Evolutionary conservation across 805 yeast genomes (phyloP), one percentile per base, ranked within the genome.

Genomic region (Wickerhamomyces sydowiorum): DNA sequence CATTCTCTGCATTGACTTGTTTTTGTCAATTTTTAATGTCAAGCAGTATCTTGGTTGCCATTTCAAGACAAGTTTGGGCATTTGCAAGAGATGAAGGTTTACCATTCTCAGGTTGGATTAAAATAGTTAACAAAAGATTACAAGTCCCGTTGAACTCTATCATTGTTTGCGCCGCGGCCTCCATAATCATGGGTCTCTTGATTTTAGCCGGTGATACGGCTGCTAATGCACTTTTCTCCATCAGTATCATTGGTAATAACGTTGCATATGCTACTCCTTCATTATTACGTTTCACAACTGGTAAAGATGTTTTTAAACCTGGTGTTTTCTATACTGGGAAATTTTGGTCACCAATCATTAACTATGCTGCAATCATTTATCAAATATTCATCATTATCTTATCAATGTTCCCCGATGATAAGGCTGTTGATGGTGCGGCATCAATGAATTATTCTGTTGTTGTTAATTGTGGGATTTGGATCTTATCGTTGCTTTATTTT

Each of bases 81-180:
- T 81, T 81, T 60, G 80, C 86, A 17, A 74, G 90, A 65, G 90
- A 82, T 58, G 80, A 81, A 47, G 87, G 88, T 23, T 68, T 83
- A 44, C 89, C 90, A 8, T 66, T 80, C 51, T 70, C 82, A 17
- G 59, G 67, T 32, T 65, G 67, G 53, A 70, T 83, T 44, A 77
- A 80, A 51, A 73, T 67, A 35, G 86, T 84, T 34, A 67, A 83
- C 56, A 67, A 72, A 40, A 70, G 57, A 46, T 63, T 74, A 23
- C 67, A 73, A n/a, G 84, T 80, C 23, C 91, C 93, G 14, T 61
- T 80, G 22, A 69, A 80, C 51, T 89, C 91, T 4, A 76, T 81
- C 36, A 54, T 70, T 21, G 61, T 61, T 36, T 65, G 69, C n/a
- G 72, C 72, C 21, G 18, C 54, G 17, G 52, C 61, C 7, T 59